phyloP scores from a whole-genome alignment of 2,329 filamentous ascomycete genomes.

The Aspergillus sp. region DNA sequence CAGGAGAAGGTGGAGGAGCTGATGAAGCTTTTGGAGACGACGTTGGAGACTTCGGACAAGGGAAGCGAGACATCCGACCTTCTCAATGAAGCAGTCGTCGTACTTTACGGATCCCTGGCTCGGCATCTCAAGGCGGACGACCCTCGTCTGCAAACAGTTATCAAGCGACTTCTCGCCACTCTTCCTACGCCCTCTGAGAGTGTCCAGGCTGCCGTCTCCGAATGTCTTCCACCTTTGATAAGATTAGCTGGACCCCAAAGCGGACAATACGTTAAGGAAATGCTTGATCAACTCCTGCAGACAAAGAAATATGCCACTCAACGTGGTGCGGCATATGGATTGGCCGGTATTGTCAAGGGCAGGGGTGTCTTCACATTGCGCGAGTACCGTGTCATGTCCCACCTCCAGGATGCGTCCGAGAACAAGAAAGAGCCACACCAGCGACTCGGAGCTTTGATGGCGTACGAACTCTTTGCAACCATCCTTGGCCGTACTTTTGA shows the following conservation, averaged over 20 bases:
- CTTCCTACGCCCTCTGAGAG: constrained; percentile 94
- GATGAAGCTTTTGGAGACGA: constrained; percentile 89
- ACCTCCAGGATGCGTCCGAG: constrained; percentile 79
- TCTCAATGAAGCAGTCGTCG: constrained; percentile 95
- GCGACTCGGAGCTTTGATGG: constrained; percentile 84
- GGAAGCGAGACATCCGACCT: constrained; percentile 81
- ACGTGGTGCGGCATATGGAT: constrained; percentile 90
- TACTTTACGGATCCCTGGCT: constrained; percentile 93
- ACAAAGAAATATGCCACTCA: constrained; percentile 92
- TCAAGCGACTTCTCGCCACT: constrained; percentile 82
- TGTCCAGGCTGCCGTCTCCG: constrained; percentile 94
- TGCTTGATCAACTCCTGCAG: constrained; percentile 80
- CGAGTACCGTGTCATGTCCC: constrained; percentile 84
- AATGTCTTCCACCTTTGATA: constrained; percentile 90
- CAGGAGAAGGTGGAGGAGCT: constrained; percentile 81
- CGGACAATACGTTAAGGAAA: constrained; percentile 76
- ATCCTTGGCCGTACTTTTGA: constrained; percentile 90
- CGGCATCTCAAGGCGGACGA: constrained; percentile 86
- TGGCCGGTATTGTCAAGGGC: constrained; percentile 89
- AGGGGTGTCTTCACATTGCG: constrained; percentile 79
- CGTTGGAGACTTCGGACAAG: constrained; percentile 83
- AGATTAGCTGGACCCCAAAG: constrained; percentile 78
- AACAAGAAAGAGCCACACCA: constrained; percentile 93
- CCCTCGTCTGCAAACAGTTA: constrained; percentile 81
- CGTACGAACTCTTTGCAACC: constrained; percentile 86